Conservation (phyloP, 805 yeast species). For the Yarrowia sp. region DNA sequence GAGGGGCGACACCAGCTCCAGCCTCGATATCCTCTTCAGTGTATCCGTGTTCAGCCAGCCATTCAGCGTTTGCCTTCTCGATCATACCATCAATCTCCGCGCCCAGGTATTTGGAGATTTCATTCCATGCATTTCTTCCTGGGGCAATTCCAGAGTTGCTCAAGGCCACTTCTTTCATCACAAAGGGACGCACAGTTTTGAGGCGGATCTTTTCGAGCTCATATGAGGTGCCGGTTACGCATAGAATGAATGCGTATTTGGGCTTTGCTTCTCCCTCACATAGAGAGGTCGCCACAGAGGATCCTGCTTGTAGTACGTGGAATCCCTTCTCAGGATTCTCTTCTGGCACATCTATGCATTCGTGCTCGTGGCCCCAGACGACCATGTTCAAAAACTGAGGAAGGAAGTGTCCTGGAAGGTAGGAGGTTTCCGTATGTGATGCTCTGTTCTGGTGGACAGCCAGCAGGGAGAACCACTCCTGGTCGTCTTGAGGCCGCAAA, state of each 20-base stretch:
- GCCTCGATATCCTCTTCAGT: slow-evolving; percentile 18
- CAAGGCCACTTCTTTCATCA: slow-evolving; percentile 62
- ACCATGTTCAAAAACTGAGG: slow-evolving; percentile 81
- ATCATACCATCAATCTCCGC: slow-evolving; percentile 67
- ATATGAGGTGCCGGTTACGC: slow-evolving; percentile 56
- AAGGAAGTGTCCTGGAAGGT: slow-evolving; percentile 77
- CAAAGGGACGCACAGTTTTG: slow-evolving; percentile 76
- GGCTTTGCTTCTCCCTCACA: slow-evolving; percentile 77
- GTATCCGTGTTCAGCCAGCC: slow-evolving; percentile 38
- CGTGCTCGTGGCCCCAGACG: slow-evolving; percentile 98
- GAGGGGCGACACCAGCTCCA: slow-evolving; percentile 42
- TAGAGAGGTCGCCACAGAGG: slow-evolving; percentile 87
- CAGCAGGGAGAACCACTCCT: slow-evolving; percentile 76
- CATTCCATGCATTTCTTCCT: slow-evolving; percentile 55
- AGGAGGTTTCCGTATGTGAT: slow-evolving; percentile 73
- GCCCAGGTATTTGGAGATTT: slow-evolving; percentile 57
- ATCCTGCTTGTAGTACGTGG: slow-evolving; percentile 85
- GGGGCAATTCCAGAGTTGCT: slow-evolving; percentile 55
- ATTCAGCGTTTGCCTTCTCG: slow-evolving; percentile 51
- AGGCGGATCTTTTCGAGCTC: slow-evolving; percentile 59
- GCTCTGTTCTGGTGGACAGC: slow-evolving; percentile 91
- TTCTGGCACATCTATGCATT: slow-evolving; percentile 71
- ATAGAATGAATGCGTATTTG: slow-evolving; percentile 71
- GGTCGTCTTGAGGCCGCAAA: slow-evolving; percentile 57
- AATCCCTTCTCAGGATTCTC: slow-evolving; percentile 56